phyloP scores from a whole-genome alignment of 805 yeast species.

The Pichia californica region DNA sequence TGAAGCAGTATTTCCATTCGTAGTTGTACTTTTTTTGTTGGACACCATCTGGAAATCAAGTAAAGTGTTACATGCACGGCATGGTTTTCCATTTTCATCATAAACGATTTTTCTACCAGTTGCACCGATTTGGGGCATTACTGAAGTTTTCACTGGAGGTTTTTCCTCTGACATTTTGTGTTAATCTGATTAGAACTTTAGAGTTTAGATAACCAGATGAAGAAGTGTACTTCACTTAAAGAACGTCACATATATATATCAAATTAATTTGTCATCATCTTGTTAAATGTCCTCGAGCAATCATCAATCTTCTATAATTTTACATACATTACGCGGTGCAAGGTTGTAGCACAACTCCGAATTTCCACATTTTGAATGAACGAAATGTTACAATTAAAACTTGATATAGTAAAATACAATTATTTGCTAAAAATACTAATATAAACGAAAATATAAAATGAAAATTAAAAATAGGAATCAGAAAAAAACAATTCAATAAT shows the following conservation, averaged over 20 bases:
- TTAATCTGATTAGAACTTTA: background rate
- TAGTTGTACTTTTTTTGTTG: constrained; percentile 17
- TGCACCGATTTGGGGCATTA: constrained; percentile 43
- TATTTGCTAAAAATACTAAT: background rate
- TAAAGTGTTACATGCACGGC: constrained; percentile 83
- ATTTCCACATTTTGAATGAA: too few species aligned
- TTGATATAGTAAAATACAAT: constrained; percentile 2
- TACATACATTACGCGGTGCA: too few species aligned
- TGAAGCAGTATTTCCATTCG: constrained; percentile 13
- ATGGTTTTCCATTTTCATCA: constrained; percentile 91
- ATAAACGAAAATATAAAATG: background rate
- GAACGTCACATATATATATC: too few species aligned
- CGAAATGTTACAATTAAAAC: too few species aligned
- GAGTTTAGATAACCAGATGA: too few species aligned
- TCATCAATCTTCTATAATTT: too few species aligned
- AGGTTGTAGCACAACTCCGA: too few species aligned
- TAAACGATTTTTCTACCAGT: constrained; percentile 65
- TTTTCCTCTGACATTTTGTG: constrained; percentile 5
- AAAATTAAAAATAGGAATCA: too few species aligned
- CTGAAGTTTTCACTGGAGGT: background rate
- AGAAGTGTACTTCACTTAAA: too few species aligned
- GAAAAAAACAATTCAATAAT: background rate
- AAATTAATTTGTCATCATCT: too few species aligned
- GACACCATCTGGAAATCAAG: constrained; percentile 70
- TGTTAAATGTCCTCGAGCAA: too few species aligned